A percentile compares a stretch with the other conserved stretches of the same genome.
These are phyloP conservation scores for Microdochium paspali DNA, from an alignment of 2,329 filamentous ascomycete genomes.

Conservation along the genomic window DNA sequence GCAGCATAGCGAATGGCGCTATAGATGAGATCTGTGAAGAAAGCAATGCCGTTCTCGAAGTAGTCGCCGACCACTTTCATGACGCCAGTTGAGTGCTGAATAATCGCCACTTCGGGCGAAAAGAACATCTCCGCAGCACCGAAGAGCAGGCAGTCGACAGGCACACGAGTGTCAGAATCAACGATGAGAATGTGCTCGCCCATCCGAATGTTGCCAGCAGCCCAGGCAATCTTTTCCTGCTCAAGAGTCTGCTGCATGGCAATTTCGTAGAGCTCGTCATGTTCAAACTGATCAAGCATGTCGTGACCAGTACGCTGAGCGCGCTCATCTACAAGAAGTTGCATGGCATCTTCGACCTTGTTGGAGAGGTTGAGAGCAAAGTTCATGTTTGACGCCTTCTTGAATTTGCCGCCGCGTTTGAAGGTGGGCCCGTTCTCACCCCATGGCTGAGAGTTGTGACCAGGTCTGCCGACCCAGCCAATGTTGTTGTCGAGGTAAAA, in stretches of 20 bases:
- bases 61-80: slow-evolving; percentile 61
- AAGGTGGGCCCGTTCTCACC: slow-evolving; percentile 31
- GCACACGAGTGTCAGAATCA: slow-evolving; percentile 29
- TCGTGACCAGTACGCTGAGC: neutral
- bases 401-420: slow-evolving; percentile 47
- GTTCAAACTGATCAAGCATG: slow-evolving; percentile 15
- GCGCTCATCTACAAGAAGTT: slow-evolving; percentile 6
- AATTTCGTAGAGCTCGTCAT: slow-evolving; percentile 31
- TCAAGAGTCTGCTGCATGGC: slow-evolving; percentile 34
- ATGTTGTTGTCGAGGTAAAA: slow-evolving; percentile 38
- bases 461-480: slow-evolving; percentile 37
- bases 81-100: slow-evolving; percentile 60
- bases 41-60: slow-evolving; percentile 65
- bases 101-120: slow-evolving; percentile 55
- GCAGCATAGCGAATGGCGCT: slow-evolving; percentile 58
- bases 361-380: slow-evolving; percentile 47
- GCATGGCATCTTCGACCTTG: slow-evolving; percentile 42
- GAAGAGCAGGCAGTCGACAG: slow-evolving; percentile 40
- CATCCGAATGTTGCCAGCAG: slow-evolving; percentile 45
- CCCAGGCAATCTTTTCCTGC: slow-evolving; percentile 43
- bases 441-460: slow-evolving; percentile 27
- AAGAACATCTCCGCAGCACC: slow-evolving; percentile 61
- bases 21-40: slow-evolving; percentile 68
- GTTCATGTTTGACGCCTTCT: slow-evolving; percentile 62
- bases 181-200: slow-evolving; percentile 47